A percentile compares a stretch with the other conserved stretches of the same genome.
Evolutionary conservation across 257 asterid genomes (phyloP).

Genomic region (Verbascum thapsus): DNA sequence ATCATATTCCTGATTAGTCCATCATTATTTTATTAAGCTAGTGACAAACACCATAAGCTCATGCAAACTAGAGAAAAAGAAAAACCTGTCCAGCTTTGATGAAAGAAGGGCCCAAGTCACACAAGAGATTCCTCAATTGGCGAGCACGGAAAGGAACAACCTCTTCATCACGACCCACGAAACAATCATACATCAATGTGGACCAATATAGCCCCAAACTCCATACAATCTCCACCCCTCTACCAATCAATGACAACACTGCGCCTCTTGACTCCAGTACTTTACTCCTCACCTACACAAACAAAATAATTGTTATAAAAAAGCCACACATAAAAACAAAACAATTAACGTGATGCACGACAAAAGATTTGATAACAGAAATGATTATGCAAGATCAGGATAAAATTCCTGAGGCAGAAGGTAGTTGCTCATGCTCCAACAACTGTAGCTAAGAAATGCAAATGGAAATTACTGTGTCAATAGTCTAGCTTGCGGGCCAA

Average conservation of each 20-base stretch:
- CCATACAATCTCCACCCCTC: slow-evolving; percentile 97
- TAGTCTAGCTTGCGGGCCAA: background rate
- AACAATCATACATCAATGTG: slow-evolving; percentile 69
- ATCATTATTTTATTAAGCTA: slow-evolving; percentile 17
- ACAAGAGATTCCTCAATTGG: slow-evolving; percentile 87
- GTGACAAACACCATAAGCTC: slow-evolving; percentile 13
- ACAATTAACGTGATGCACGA: slow-evolving; percentile 2
- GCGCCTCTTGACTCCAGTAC: slow-evolving; percentile 93
- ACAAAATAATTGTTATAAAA: slow-evolving; percentile 19
- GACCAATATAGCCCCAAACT: slow-evolving; percentile 95
- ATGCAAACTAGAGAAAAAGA: slow-evolving; percentile 22
- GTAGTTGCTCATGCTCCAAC: slow-evolving; percentile 16
- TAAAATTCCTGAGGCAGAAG: background rate
- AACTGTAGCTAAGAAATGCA: slow-evolving; percentile 17
- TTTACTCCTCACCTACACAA: slow-evolving; percentile 73
- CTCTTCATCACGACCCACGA: slow-evolving; percentile 94
- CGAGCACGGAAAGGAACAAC: slow-evolving; percentile 98
- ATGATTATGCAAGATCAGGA: slow-evolving; percentile 6
- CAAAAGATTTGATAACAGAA: slow-evolving; percentile 16
- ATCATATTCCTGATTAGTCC: slow-evolving; percentile 4
- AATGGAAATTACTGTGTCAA: background rate
- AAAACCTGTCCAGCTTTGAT: slow-evolving; percentile 99
- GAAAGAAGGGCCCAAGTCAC: slow-evolving; percentile 98
- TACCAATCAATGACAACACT: slow-evolving; percentile 73
- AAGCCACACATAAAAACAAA: slow-evolving; percentile 15